A percentile compares a stretch with the other conserved stretches of the same genome.
phyloP scores from a whole-genome alignment of 768 basidiomycete genomes.

The Tephrocybe sp. region DNA sequence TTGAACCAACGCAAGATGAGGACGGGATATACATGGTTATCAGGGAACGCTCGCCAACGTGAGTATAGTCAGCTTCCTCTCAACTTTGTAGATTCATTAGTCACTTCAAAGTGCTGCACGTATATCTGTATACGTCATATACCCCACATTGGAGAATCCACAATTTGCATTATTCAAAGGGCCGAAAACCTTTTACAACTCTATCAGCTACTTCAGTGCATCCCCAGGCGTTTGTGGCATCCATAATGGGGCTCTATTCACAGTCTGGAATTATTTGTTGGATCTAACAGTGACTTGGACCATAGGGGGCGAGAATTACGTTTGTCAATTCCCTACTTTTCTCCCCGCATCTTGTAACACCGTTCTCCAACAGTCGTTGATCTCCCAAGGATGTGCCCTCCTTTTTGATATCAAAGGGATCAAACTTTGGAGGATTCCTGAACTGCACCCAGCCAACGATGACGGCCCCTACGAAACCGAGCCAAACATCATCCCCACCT shows the following conservation, averaged over 20 bases:
- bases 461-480: conserved; percentile 3
- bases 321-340: background rate
- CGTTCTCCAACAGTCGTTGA: background rate
- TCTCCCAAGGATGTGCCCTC: conserved; percentile 7
- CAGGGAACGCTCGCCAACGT: conserved; percentile 3
- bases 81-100: background rate
- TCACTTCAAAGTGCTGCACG: background rate
- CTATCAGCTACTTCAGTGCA: conserved; percentile 2
- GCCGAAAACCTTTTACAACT: background rate
- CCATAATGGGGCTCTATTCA: background rate
- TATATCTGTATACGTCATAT: conserved; percentile 1
- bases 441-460: background rate
- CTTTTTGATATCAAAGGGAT: conserved; percentile 7
- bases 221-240: conserved; percentile 3
- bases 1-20: conserved; percentile 4
- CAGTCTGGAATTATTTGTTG: conserved; percentile 2
- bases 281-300: conserved; percentile 7
- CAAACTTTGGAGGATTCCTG: conserved; percentile 4
- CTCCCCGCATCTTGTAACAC: background rate
- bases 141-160: background rate
- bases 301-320: conserved; percentile 6
- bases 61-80: background rate
- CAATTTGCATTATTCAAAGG: conserved; percentile 2
- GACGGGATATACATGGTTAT: conserved; percentile 3
- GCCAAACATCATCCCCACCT: background rate